Percentiles rank a stretch among this genome's conserved stretches.
Conservation (phyloP, 2,329 filamentous ascomycete genomes). For the Calonectria hawksworthii region DNA sequence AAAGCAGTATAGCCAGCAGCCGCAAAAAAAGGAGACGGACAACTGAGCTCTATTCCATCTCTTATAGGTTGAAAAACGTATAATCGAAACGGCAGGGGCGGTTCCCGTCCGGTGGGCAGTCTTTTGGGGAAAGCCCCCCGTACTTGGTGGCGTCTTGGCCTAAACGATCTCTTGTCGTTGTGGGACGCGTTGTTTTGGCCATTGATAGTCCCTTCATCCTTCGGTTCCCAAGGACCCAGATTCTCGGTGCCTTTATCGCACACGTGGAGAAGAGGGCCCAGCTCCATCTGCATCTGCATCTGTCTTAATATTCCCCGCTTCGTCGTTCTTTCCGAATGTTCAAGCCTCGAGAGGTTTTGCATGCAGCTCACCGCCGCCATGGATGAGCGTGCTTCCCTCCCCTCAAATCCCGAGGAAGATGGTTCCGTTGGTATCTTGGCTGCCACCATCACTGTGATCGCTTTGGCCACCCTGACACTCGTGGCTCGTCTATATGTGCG, state of each 20-base stretch:
- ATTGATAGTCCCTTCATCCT: constrained; percentile 8
- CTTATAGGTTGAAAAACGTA: constrained; percentile 1
- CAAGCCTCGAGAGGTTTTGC: constrained; percentile 25
- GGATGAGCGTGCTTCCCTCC: constrained; percentile 34
- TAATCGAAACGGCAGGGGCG: constrained; percentile 6
- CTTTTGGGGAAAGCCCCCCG: constrained; percentile 1
- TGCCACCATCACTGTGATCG: constrained; percentile 53
- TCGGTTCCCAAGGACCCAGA: neutral
- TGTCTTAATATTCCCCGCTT: constrained; percentile 32
- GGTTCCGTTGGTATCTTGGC: constrained; percentile 55
- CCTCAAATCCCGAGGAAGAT: constrained; percentile 52
- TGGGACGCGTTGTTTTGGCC: constrained; percentile 9
- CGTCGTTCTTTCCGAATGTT: constrained; percentile 8
- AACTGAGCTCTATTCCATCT: neutral
- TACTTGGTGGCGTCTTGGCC: constrained; percentile 13
- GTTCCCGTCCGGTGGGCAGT: neutral
- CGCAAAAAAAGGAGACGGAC: neutral
- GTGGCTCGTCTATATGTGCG: constrained; percentile 61
- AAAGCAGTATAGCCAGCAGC: constrained; percentile 4
- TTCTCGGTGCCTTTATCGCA: neutral
- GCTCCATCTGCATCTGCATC: constrained; percentile 13
- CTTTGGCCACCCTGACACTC: neutral
- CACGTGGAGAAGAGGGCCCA: constrained; percentile 4
- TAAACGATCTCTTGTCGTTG: neutral
- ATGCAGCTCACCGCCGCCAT: constrained; percentile 29